Evolutionary conservation across 805 yeast species (phyloP).

Genomic region (Starmerella floris): DNA sequence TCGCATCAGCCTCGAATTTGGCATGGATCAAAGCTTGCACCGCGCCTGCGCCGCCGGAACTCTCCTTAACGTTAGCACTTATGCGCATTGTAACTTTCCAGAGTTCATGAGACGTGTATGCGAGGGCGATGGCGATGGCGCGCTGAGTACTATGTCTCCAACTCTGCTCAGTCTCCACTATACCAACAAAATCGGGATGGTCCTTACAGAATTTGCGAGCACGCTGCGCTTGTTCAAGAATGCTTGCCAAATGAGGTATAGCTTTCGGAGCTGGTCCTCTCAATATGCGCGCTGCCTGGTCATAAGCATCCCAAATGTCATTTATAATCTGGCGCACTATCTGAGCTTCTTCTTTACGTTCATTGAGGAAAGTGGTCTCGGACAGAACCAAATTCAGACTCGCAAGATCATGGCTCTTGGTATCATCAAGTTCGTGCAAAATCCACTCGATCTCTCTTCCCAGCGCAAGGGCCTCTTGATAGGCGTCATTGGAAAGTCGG

Average conservation of each 20-base stretch:
- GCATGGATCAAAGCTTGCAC: constrained; percentile 18
- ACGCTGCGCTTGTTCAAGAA: constrained; percentile 47
- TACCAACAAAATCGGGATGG: constrained; percentile 52
- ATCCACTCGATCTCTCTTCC: constrained; percentile 37
- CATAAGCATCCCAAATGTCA: constrained; percentile 52
- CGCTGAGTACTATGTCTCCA: constrained; percentile 76
- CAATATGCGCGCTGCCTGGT: constrained; percentile 51
- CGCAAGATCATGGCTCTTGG: constrained; percentile 47
- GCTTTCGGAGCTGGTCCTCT: constrained; percentile 58
- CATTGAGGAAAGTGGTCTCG: constrained; percentile 37
- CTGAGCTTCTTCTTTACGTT: constrained; percentile 32
- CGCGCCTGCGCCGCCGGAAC: constrained; percentile 5
- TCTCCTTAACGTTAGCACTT: constrained; percentile 1
- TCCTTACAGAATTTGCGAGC: constrained; percentile 49
- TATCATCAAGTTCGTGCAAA: constrained; percentile 41
- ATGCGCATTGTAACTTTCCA: constrained; percentile 19
- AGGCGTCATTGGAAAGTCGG: constrained; percentile 26
- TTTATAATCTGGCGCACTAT: constrained; percentile 39
- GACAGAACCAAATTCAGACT: constrained; percentile 37
- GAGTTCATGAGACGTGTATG: constrained; percentile 38
- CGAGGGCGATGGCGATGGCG: constrained; percentile 59
- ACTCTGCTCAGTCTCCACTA: constrained; percentile 52
- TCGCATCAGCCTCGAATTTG: constrained; percentile 17
- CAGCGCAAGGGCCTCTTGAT: constrained; percentile 36
- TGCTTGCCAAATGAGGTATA: constrained; percentile 39